phyloP scores from a whole-genome alignment of 2,329 filamentous ascomycete genomes.

The Metarhizium sp. region DNA sequence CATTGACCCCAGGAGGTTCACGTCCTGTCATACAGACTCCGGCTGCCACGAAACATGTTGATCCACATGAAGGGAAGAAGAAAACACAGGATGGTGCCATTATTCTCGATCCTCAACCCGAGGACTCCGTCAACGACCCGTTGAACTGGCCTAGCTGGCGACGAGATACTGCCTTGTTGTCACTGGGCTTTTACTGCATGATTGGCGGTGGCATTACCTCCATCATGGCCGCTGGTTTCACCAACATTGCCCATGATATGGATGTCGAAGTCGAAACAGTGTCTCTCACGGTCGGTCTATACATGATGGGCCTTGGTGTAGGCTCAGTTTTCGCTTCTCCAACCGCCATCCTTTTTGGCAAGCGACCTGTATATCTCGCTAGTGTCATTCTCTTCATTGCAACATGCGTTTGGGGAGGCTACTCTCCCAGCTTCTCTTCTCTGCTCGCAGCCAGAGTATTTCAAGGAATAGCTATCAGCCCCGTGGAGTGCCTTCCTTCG shows the following conservation, averaged over 20 bases:
- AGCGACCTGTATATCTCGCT: slow-evolving; percentile 79
- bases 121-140: slow-evolving; percentile 83
- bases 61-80: slow-evolving; percentile 47
- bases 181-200: slow-evolving; percentile 86
- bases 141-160: slow-evolving; percentile 84
- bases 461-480: slow-evolving; percentile 79
- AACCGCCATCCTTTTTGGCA: slow-evolving; percentile 84
- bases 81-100: slow-evolving; percentile 72
- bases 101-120: slow-evolving; percentile 84
- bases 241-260: slow-evolving; percentile 60
- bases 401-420: slow-evolving; percentile 74
- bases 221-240: slow-evolving; percentile 81
- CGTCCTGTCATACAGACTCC: slow-evolving; percentile 8
- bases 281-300: slow-evolving; percentile 80
- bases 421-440: slow-evolving; percentile 72
- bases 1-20: slow-evolving; percentile 18
- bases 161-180: slow-evolving; percentile 69
- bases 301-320: slow-evolving; percentile 86
- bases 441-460: slow-evolving; percentile 76
- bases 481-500: slow-evolving; percentile 85
- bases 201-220: slow-evolving; percentile 89
- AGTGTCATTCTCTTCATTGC: slow-evolving; percentile 69
- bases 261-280: slow-evolving; percentile 61
- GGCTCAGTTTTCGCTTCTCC: slow-evolving; percentile 80
- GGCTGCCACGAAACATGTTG: slow-evolving; percentile 6